phyloP scores from a whole-genome alignment of 2,329 filamentous ascomycete species.

The Diaporthe sp. region DNA sequence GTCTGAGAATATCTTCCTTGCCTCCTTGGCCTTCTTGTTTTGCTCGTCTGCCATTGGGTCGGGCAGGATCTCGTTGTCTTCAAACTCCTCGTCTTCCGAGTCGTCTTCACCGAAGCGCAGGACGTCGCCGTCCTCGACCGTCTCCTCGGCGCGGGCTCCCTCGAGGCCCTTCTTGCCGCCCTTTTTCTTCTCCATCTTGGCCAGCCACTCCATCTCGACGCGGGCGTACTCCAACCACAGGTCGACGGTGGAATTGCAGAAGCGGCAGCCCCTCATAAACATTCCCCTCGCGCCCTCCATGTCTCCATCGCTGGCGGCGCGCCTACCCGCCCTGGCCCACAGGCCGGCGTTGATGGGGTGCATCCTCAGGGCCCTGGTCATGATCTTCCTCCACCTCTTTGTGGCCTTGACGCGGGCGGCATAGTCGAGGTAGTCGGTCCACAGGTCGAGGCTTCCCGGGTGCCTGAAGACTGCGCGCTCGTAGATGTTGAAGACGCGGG shows the following conservation, averaged over 20 bases:
- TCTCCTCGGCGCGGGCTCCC: conserved; percentile 45
- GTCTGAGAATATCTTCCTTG: conserved; percentile 60
- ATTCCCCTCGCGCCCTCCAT: conserved; percentile 86
- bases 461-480: conserved; percentile 89
- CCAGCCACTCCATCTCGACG: conserved; percentile 92
- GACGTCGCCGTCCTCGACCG: conserved; percentile 58
- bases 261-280: conserved; percentile 91
- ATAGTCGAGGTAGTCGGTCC: conserved; percentile 92
- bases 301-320: conserved; percentile 84
- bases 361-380: conserved; percentile 81
- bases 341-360: conserved; percentile 86
- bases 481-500: conserved; percentile 88
- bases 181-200: conserved; percentile 81
- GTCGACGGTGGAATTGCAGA: conserved; percentile 80
- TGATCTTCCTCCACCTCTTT: conserved; percentile 74
- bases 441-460: conserved; percentile 82
- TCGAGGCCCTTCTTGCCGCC: conserved; percentile 58
- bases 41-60: conserved; percentile 55
- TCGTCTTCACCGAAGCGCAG: conserved; percentile 63
- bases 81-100: conserved; percentile 58
- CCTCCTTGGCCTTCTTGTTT: conserved; percentile 46
- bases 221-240: conserved; percentile 93
- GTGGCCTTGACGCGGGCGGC: conserved; percentile 76
- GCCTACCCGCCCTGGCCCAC: conserved; percentile 87
- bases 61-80: conserved; percentile 57